Conservation (phyloP, 2,329 filamentous ascomycete genomes). For the Ramularia endophylla region DNA sequence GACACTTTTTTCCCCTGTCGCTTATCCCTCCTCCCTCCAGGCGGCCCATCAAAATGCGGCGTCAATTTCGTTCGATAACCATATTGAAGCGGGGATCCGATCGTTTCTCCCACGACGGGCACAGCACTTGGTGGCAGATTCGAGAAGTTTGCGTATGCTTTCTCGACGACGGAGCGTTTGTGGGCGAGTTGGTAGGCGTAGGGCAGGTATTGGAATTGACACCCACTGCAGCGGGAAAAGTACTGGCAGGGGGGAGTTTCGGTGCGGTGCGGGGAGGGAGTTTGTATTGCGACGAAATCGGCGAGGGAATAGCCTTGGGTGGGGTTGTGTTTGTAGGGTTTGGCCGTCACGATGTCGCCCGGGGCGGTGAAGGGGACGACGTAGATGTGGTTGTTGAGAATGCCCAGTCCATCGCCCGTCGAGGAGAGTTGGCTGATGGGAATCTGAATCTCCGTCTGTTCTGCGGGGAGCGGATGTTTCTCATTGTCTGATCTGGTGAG, state of each 20-base stretch:
- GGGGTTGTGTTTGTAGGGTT: slow-evolving; percentile 66
- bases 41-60: slow-evolving; percentile 84
- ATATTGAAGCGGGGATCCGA: slow-evolving; percentile 84
- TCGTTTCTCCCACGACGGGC: slow-evolving; percentile 73
- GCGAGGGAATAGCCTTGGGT: slow-evolving; percentile 65
- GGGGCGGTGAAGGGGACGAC: slow-evolving; percentile 84
- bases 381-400: slow-evolving; percentile 66
- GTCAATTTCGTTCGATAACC: slow-evolving; percentile 96
- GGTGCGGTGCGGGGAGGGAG: slow-evolving; percentile 69
- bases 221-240: slow-evolving; percentile 82
- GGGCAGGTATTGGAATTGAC: slow-evolving; percentile 95
- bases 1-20: slow-evolving; percentile 48
- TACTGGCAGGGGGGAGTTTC: slow-evolving; percentile 75
- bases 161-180: slow-evolving; percentile 82
- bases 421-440: slow-evolving; percentile 80
- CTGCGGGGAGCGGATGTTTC: slow-evolving; percentile 44
- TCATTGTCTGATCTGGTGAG: slow-evolving; percentile 15
- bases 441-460: slow-evolving; percentile 71
- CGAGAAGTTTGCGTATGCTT: slow-evolving; percentile 88
- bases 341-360: slow-evolving; percentile 73
- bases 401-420: slow-evolving; percentile 82
- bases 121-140: slow-evolving; percentile 69
- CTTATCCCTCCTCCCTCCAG: slow-evolving; percentile 44
- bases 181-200: slow-evolving; percentile 79
- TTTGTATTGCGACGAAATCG: slow-evolving; percentile 73